A percentile compares a stretch with the other conserved stretches of the same genome.
These are phyloP conservation scores for Ensete ventricosum DNA, from an alignment of 176 grass and related monocot genomes.

Conservation along the genomic window DNA sequence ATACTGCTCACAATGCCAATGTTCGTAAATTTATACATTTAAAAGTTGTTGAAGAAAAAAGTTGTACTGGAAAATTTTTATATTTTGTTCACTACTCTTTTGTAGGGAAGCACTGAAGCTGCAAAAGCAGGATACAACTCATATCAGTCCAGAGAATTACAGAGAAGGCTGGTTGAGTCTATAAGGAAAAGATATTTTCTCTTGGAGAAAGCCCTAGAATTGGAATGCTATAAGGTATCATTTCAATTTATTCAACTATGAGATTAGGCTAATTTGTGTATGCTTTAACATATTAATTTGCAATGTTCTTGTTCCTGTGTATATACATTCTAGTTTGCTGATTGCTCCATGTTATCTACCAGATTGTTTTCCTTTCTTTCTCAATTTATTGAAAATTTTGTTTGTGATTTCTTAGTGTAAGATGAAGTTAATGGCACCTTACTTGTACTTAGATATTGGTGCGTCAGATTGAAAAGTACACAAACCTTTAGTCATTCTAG, in stretches of 20 bases:
- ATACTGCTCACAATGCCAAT: conserved; percentile 13
- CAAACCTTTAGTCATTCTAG: too few species aligned
- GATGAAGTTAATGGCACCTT: too few species aligned
- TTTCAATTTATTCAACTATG: background rate
- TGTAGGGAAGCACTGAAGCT: conserved; percentile 65
- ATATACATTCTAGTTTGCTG: too few species aligned
- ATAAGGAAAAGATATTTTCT: conserved; percentile 90
- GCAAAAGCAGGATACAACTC: conserved; percentile 36
- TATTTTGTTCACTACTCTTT: conserved; percentile 6
- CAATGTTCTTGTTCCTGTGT: too few species aligned
- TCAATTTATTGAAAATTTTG: background rate
- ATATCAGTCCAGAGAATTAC: conserved; percentile 62
- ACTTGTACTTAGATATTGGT: too few species aligned
- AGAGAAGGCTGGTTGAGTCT: conserved; percentile 87
- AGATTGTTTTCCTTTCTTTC: background rate
- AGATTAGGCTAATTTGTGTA: background rate
- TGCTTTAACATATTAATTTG: background rate
- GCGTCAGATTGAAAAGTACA: too few species aligned
- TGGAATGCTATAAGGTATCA: conserved; percentile 87
- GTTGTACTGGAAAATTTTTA: background rate
- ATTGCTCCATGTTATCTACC: too few species aligned
- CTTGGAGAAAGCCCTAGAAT: conserved; percentile 77
- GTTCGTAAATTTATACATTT: conserved; percentile 28
- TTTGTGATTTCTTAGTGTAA: too few species aligned
- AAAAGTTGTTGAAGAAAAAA: conserved; percentile 19